Base-by-base conservation (phyloP, 805 yeast species). In the Wickerhamiella spandovensis region DNA sequence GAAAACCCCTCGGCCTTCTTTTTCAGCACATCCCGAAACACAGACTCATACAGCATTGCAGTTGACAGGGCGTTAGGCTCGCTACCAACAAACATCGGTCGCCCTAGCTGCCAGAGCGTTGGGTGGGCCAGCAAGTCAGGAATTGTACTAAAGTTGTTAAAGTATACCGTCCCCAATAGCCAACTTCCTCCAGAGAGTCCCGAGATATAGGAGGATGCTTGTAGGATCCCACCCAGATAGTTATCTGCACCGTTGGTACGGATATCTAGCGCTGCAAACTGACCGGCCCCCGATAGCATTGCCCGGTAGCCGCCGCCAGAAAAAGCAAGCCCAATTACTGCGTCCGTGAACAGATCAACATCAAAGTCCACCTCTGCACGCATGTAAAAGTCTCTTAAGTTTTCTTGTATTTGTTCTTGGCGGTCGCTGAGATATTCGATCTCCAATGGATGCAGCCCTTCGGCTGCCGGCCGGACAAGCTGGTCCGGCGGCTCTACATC, bases 251-350 rank as follows among this genome's bases (percentile, higher is more conserved):
- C 61, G 0, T 68, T 61, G 3, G 75, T 71, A 48, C 81, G 61
- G 12, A 49, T 52, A 56, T 79, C 84, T 46, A 72, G 64, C 0
- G 82, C 81, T 5, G 72, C 63, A 4, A 79, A 51, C 2, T 71
- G 69, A 0, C 85, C 85, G 0, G 78, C 82, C 0, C 77, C 79
- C 17, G 70, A 67, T 18, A 79, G 58, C 81, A 79, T 77, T 7
- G 84, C 74, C 48, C 84, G 64, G 60, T 76, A 88, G 5, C 97
- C 97, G 58, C 97, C 97, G 44, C 96, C 96, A 17, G 86, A 78
- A 56, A 81, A 78, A 6, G 87, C 81, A 15, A 68, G 52, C 7
- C 71, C 73, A 22, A 56, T 47, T 3, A 57, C 53, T 22, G 57
- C 51, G 17, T 42, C 47, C 17, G 77, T 58, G 12, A 54, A 18